Evolutionary conservation across 192 early-diverging fungal species (phyloP).

Genomic region (Funneliformis geosporum): DNA sequence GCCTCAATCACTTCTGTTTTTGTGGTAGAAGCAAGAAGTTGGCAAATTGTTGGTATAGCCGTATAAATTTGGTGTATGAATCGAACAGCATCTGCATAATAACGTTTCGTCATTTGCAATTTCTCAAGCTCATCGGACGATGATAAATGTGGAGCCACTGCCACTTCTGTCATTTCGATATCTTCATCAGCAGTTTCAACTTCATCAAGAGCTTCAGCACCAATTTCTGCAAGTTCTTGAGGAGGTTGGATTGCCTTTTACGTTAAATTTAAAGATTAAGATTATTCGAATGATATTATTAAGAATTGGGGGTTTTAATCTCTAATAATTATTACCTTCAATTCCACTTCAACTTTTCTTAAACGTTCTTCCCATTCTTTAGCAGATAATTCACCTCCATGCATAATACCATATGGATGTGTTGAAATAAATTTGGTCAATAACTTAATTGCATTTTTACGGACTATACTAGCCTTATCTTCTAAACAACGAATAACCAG

Average conservation of each 20-base stretch:
- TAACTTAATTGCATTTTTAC: constrained; percentile 88
- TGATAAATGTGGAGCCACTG: constrained; percentile 35
- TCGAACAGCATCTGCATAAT: constrained; percentile 85
- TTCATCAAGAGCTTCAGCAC: constrained; percentile 6
- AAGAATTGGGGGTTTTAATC: neutral
- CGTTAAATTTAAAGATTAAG: no score
- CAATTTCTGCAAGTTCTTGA: constrained; percentile 33
- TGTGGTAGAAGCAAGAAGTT: constrained; percentile 84
- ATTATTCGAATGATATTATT: neutral
- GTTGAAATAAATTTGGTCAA: constrained; percentile 80
- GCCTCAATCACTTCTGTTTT: constrained; percentile 94
- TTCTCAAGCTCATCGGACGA: constrained; percentile 54
- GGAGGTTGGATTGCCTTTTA: constrained; percentile 41
- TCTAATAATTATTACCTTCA: constrained; percentile 51
- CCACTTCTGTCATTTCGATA: constrained; percentile 33
- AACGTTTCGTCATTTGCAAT: constrained; percentile 58
- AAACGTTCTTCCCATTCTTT: constrained; percentile 70
- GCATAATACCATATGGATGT: constrained; percentile 81
- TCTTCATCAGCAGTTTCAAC: constrained; percentile 40
- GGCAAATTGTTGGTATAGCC: constrained; percentile 73
- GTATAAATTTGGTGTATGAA: constrained; percentile 84
- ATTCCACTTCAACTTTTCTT: constrained; percentile 63
- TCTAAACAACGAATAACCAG: constrained; percentile 78
- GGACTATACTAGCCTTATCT: constrained; percentile 88
- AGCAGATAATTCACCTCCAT: constrained; percentile 78